Evolutionary conservation across 2,329 filamentous ascomycete species (phyloP).

Genomic region (Apiospora aurea): DNA sequence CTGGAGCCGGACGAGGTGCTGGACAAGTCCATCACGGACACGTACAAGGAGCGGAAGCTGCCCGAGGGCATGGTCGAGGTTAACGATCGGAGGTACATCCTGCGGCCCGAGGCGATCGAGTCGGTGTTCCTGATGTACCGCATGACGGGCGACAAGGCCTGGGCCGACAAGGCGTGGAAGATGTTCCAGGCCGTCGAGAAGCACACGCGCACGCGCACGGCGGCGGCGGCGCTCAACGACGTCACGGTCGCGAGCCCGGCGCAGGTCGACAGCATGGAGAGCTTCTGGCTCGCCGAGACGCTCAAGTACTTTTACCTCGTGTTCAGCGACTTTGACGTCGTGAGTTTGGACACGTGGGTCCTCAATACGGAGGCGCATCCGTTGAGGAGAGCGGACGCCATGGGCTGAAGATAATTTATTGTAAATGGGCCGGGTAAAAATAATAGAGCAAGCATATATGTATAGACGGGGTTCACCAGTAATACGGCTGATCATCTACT

Average conservation of each 20-base stretch:
- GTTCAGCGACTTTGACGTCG: constrained; percentile 28
- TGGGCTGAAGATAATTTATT: neutral
- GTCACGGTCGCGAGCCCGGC: constrained; percentile 53
- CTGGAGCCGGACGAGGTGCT: constrained; percentile 23
- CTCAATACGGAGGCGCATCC: constrained; percentile 31
- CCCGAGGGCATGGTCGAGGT: constrained; percentile 63
- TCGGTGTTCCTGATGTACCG: constrained; percentile 81
- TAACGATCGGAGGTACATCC: constrained; percentile 65
- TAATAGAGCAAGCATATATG: neutral
- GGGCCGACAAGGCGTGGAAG: constrained; percentile 74
- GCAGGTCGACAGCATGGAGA: constrained; percentile 37
- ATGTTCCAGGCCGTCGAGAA: constrained; percentile 74
- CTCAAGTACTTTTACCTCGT: constrained; percentile 31
- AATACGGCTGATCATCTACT: neutral
- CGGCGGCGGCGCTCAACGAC: constrained; percentile 71
- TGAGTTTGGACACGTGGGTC: constrained; percentile 28
- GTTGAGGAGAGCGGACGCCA: constrained; percentile 24
- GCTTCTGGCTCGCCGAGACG: constrained; percentile 31
- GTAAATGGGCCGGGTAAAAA: neutral
- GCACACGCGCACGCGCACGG: constrained; percentile 67
- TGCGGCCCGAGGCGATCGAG: constrained; percentile 82
- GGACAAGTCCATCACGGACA: constrained; percentile 24
- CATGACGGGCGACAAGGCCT: constrained; percentile 70
- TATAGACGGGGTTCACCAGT: neutral
- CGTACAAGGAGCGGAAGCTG: constrained; percentile 42